Evolutionary conservation across 2,329 filamentous ascomycete genomes (phyloP).

Genomic region (Alternaria novae-zelandiae): DNA sequence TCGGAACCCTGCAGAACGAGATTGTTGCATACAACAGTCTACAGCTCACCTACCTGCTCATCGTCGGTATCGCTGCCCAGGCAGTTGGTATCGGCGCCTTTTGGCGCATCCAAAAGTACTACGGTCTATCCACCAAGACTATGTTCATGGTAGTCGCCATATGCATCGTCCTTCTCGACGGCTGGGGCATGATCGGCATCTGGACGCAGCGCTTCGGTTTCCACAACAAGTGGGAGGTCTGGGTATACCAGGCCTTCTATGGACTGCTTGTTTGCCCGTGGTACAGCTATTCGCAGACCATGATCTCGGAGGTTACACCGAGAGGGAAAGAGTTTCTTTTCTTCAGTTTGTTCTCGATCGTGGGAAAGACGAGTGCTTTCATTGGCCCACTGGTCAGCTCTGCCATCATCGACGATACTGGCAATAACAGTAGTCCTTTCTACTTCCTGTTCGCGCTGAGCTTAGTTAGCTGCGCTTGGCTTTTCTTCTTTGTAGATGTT

Average conservation of each 20-base stretch:
- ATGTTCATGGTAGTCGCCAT: conserved; percentile 72
- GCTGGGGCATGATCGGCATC: conserved; percentile 66
- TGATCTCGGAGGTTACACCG: conserved; percentile 73
- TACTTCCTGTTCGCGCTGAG: conserved; percentile 62
- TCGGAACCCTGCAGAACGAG: conserved; percentile 69
- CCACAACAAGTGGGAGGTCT: conserved; percentile 61
- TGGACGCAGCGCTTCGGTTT: conserved; percentile 62
- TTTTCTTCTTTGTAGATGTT: conserved; percentile 33
- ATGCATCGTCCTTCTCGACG: conserved; percentile 65
- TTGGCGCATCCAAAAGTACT: conserved; percentile 67
- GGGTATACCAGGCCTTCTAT: conserved; percentile 62
- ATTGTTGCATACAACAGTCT: conserved; percentile 70
- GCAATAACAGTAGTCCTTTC: conserved; percentile 67
- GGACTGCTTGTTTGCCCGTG: conserved; percentile 72
- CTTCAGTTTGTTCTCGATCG: conserved; percentile 72
- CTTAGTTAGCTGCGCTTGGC: conserved; percentile 25
- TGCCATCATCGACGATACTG: conserved; percentile 70
- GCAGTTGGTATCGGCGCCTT: conserved; percentile 67
- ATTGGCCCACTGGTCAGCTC: conserved; percentile 73
- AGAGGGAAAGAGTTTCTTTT: conserved; percentile 73
- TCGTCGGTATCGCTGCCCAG: conserved; percentile 70
- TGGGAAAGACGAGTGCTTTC: conserved; percentile 72
- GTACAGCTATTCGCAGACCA: conserved; percentile 74
- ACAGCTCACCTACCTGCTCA: conserved; percentile 68
- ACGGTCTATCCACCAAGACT: conserved; percentile 65